Base-by-base conservation (phyloP, 495 filamentous ascomycete genomes). In the Trichoderma asperelloides region DNA sequence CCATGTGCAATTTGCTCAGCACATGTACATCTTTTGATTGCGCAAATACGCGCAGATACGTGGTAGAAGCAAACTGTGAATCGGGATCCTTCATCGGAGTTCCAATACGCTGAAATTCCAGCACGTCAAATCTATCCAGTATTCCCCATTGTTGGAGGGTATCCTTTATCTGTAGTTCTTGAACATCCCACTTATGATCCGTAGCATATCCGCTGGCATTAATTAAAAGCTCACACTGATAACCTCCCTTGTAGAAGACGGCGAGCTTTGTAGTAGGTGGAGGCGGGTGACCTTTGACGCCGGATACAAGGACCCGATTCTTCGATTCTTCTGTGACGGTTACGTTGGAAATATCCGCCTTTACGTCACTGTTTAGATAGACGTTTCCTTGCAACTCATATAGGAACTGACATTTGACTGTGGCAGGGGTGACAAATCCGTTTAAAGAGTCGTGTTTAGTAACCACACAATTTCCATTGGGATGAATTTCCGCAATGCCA, bases 301-400 rank as follows among this genome's bases (percentile, higher is more conserved):
- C 79, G 7, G 73, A 73, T 0, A 86, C 72, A 1, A 68, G 73
- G 3, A 86, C 82, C 2, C 81, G 75, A 55, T 84, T 75, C 65
- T 72, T 40, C 18, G 25, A 39, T 9, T 39, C 23, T 13, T 64
- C 15, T 16, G 23, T 15, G 63, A 65, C 11, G 3, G 30, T n/a
- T 37, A 65, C 40, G 3, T 40, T 37, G 2, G 62, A 64, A 21
- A 64, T 40, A 18, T 64, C 62, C 25, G 62, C 62, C n/a, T 64
- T 64, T 15, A 87, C 84, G 70, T 86, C 83, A 2, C 77, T 81
- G 76, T 87, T 85, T 65, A 80, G 81, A 69, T 87, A 86, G 71
- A 79, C 79, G 1, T 78, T 79, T 2, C 85, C 84, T 67, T 87
- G 84, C 30, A 86, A 79, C 70, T 87, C 85, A 70, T 86, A 86